These are phyloP conservation scores for Phialophora verrucosa DNA, from an alignment of 2,329 filamentous ascomycete species.

Conservation along the genomic window DNA sequence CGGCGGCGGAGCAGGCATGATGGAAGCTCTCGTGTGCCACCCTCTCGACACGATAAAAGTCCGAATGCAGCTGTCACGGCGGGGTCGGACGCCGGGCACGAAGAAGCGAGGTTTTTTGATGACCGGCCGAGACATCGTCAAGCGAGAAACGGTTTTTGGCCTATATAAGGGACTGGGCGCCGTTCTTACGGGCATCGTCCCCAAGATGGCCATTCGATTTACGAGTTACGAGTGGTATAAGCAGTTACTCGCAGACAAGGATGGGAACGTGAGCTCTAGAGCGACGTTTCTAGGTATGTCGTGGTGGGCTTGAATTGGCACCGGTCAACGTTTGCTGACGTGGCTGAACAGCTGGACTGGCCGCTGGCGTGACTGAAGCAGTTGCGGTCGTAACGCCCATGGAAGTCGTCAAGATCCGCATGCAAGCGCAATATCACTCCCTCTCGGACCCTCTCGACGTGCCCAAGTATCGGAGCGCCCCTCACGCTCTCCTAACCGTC, in stretches of 20 bases:
- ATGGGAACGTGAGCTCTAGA: slow-evolving; percentile 70
- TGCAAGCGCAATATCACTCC: slow-evolving; percentile 96
- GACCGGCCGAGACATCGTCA: slow-evolving; percentile 85
- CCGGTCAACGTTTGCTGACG: not conserved
- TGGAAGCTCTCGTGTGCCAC: slow-evolving; percentile 96
- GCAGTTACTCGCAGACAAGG: slow-evolving; percentile 73
- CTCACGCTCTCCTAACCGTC: slow-evolving; percentile 82
- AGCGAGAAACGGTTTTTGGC: slow-evolving; percentile 86
- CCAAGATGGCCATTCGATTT: slow-evolving; percentile 99
- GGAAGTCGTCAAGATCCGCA: slow-evolving; percentile 98
- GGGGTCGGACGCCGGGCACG: slow-evolving; percentile 78
- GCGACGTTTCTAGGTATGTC: slow-evolving; percentile 71
- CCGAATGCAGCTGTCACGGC: slow-evolving; percentile 94
- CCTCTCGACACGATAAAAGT: slow-evolving; percentile 98
- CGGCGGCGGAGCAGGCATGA: slow-evolving; percentile 97
- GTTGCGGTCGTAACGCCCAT: slow-evolving; percentile 96
- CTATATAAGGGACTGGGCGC: slow-evolving; percentile 98
- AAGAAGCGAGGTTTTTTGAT: slow-evolving; percentile 85
- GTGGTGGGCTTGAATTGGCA: not conserved
- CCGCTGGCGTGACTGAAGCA: slow-evolving; percentile 93
- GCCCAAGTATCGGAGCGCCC: slow-evolving; percentile 96
- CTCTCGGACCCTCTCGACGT: slow-evolving; percentile 96
- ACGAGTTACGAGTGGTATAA: slow-evolving; percentile 98
- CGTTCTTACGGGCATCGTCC: slow-evolving; percentile 92
- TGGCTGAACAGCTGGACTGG: slow-evolving; percentile 73